These are phyloP conservation scores for Maudiozyma pseudohumilis DNA, from an alignment of 805 yeast species.

Conservation along the genomic window DNA sequence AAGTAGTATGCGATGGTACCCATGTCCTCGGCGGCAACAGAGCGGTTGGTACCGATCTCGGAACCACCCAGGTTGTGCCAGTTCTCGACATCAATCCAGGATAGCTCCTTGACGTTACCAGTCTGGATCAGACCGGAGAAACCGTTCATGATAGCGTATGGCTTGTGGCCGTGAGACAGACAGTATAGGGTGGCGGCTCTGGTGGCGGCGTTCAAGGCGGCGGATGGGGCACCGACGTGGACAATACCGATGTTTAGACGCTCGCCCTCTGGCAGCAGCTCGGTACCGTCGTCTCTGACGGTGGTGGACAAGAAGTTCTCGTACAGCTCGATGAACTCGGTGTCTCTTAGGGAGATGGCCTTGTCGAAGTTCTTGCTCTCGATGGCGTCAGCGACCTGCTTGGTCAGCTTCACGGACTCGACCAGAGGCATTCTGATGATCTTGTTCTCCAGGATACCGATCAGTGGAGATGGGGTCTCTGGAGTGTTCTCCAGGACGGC, in stretches of 20 bases:
- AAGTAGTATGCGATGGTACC: constrained; percentile 90
- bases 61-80: constrained; percentile 92
- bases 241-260: constrained; percentile 72
- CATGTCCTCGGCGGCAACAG: constrained; percentile 71
- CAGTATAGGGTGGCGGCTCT: constrained; percentile 86
- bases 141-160: constrained; percentile 88
- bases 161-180: constrained; percentile 79
- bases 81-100: constrained; percentile 79
- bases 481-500: constrained; percentile 87
- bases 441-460: constrained; percentile 80
- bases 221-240: constrained; percentile 95
- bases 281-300: constrained; percentile 54
- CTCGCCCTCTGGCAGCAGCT: constrained; percentile 47
- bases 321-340: constrained; percentile 77
- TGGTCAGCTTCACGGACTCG: constrained; percentile 81
- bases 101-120: constrained; percentile 64
- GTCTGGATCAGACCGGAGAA: constrained; percentile 86
- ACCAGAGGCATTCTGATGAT: constrained; percentile 76
- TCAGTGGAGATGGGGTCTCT: constrained; percentile 88
- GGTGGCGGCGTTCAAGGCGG: constrained; percentile 88
- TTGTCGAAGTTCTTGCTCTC: constrained; percentile 65
- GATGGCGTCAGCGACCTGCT: constrained; percentile 86
- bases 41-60: constrained; percentile 92
- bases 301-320: constrained; percentile 64
- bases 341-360: constrained; percentile 80